Base-by-base conservation (phyloP, 768 basidiomycete species). In the Termitomyces titanicus region DNA sequence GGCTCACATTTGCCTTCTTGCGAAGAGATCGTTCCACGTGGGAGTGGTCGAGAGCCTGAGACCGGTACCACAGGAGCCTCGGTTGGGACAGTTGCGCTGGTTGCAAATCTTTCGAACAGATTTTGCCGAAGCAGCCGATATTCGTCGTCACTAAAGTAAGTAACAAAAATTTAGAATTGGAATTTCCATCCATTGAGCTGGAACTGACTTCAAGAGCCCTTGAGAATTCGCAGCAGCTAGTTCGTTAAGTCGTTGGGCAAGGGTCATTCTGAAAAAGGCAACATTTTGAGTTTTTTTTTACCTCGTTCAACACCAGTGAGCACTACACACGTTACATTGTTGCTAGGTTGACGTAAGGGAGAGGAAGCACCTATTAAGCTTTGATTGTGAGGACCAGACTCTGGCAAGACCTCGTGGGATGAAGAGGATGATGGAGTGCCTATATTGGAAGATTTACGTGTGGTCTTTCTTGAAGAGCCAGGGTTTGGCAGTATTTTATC, bases 121-220 rank as follows among this genome's bases (percentile, higher is more conserved):
- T 86, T 90, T 68, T 92, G 90, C 42, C 92, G 84, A 12, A 94
- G 79, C 40, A 93, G 68, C 48, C 91, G 84, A 67, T 93, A 93
- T 66, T 92, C 92, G 61, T 92, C 89, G 69, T 93, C 88, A 65
- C 92, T 93, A 56, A 18, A 33, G 63, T 33, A 49, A 33, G 54
- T 44, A 3, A 31, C n/a, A 44, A 50, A n/a, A 47, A 27, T n/a
- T 47, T 18, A 46, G n/a, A 13, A 53, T 12, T 27, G 24, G 13
- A 47, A 35, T n/a, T 22, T 18, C 7, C 25, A 38, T 20, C 13
- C 24, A n/a, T n/a, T 12, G 12, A 40, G 22, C 18, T 38, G 17
- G 47, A 51, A 58, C 84, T 64, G 66, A 89, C 89, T 83, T 83
- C 50, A 93, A 75, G 47, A 93, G 74, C 29, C 91, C 91, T 64